Conservation (phyloP, 345 rosid genomes). For the Linum tenue region DNA sequence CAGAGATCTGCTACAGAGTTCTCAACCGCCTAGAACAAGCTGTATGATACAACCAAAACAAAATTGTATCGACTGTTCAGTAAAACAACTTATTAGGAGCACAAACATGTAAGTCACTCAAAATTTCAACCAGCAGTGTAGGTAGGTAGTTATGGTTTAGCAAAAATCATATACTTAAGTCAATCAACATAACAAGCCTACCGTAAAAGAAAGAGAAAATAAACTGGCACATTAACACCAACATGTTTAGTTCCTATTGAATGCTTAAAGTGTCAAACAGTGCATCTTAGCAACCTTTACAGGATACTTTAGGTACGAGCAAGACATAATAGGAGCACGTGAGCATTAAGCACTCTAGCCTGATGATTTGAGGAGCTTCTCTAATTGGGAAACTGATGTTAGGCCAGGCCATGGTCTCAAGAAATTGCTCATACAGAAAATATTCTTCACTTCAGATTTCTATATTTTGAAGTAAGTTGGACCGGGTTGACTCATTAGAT, state of each 20-base stretch:
- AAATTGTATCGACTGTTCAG: no score
- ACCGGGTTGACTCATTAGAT: background rate
- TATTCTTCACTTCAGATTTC: background rate
- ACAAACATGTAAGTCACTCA: no score
- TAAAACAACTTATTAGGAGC: no score
- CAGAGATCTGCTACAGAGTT: no score
- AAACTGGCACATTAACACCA: background rate
- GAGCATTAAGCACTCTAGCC: background rate
- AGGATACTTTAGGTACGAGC: background rate
- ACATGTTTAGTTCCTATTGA: background rate
- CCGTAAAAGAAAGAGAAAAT: background rate
- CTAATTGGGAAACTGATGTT: background rate
- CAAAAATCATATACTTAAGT: no score
- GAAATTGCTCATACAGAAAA: background rate
- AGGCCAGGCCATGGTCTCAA: background rate
- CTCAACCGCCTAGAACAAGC: no score
- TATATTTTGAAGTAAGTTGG: background rate
- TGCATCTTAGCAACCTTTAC: background rate
- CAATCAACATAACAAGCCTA: background rate
- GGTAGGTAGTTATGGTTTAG: no score
- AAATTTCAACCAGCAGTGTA: no score
- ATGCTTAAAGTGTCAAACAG: background rate
- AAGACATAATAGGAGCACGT: background rate
- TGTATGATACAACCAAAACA: no score
- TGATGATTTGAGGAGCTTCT: background rate